Conservation (phyloP, 2,329 filamentous ascomycete species). For the Xylaria sp. region DNA sequence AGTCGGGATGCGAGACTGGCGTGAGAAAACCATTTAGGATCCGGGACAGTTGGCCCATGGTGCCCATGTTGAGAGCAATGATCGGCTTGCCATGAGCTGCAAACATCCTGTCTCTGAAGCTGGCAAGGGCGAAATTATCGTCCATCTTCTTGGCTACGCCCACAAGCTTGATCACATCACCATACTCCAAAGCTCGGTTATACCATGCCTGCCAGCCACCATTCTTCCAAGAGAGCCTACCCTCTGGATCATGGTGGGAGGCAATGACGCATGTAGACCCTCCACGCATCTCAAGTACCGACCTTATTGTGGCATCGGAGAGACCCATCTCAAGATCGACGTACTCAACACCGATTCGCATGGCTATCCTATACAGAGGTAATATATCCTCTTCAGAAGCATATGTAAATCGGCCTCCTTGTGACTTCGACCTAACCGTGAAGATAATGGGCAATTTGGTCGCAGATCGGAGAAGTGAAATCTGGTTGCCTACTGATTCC, state of each 20-base stretch:
- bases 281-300: constrained; percentile 72
- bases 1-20: constrained; percentile 86
- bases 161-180: constrained; percentile 94
- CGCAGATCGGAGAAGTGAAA: constrained; percentile 79
- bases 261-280: constrained; percentile 87
- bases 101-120: constrained; percentile 82
- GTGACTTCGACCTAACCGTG: constrained; percentile 85
- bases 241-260: constrained; percentile 90
- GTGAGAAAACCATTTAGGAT: constrained; percentile 94
- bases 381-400: constrained; percentile 75
- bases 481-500: constrained; percentile 84
- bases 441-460: constrained; percentile 87
- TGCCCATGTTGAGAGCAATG: constrained; percentile 96
- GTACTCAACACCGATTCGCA: constrained; percentile 90
- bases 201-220: constrained; percentile 93
- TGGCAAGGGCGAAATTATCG: constrained; percentile 86
- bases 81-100: constrained; percentile 81
- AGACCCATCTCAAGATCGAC: constrained; percentile 92
- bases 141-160: constrained; percentile 80
- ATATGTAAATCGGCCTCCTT: constrained; percentile 91
- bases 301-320: constrained; percentile 77
- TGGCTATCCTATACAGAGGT: constrained; percentile 79
- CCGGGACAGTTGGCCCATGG: constrained; percentile 85
- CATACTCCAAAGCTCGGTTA: constrained; percentile 88
- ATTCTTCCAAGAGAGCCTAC: constrained; percentile 85